Percentiles rank a stretch among this genome's conserved stretches.
phyloP scores from a whole-genome alignment of 495 filamentous ascomycete genomes.

The Penicillium cosmopolitanum region DNA sequence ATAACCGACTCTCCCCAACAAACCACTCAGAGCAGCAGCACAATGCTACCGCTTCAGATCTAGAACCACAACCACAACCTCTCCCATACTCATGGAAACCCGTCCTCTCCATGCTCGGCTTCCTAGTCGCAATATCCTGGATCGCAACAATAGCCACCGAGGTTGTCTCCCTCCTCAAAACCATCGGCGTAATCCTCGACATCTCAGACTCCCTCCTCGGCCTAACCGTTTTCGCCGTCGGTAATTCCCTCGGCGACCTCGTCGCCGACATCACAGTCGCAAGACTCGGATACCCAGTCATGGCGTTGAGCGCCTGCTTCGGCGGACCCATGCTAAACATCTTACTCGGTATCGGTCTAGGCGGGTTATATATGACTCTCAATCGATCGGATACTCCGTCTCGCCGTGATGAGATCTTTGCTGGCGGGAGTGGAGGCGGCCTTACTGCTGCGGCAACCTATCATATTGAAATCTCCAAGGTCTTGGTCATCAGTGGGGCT shows the following conservation, averaged over 20 bases:
- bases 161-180: slow-evolving; percentile 93
- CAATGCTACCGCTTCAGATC: neutral
- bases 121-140: slow-evolving; percentile 89
- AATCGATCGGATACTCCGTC: slow-evolving; percentile 26
- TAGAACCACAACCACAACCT: slow-evolving; percentile 33
- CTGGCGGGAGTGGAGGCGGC: neutral
- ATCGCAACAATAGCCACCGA: slow-evolving; percentile 95
- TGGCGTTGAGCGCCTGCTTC: slow-evolving; percentile 94
- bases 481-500: slow-evolving; percentile 78
- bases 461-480: slow-evolving; percentile 84
- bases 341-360: slow-evolving; percentile 86
- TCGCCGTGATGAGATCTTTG: slow-evolving; percentile 21
- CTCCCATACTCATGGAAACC: slow-evolving; percentile 67
- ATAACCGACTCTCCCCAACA: slow-evolving; percentile 5
- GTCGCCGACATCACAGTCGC: slow-evolving; percentile 96
- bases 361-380: slow-evolving; percentile 83
- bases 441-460: slow-evolving; percentile 16
- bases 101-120: slow-evolving; percentile 86
- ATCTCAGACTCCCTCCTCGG: slow-evolving; percentile 97
- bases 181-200: slow-evolving; percentile 86
- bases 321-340: slow-evolving; percentile 99
- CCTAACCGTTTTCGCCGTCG: slow-evolving; percentile 94
- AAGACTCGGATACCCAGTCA: slow-evolving; percentile 89
- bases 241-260: slow-evolving; percentile 92
- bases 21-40: slow-evolving; percentile 2